Base-by-base conservation (phyloP, 768 basidiomycete species). In the Cubamyces sp. region DNA sequence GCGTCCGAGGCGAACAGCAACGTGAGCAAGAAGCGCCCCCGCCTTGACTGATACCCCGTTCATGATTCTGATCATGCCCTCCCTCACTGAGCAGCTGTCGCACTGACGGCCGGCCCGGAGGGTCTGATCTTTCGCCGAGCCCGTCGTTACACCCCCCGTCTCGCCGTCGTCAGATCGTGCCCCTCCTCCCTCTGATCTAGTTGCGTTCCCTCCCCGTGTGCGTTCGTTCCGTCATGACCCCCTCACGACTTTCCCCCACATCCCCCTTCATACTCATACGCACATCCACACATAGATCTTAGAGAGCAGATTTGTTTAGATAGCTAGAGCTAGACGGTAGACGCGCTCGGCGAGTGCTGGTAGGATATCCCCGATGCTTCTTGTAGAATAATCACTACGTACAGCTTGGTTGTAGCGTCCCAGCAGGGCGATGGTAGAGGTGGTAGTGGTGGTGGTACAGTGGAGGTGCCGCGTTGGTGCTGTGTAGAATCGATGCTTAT, bases 1-100 rank as follows among this genome's bases (percentile, higher is more conserved):
- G 61, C 61, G 30, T 34, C 73, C 68, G 69, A 71, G 60, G 70
- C 74, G 55, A 82, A 81, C 57, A 79, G 78, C 46, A 66, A 69
- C 50, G 66, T 66, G 66, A 72, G 80, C 65, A 84, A 83, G 74
- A 88, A 88, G 76, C 84, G 87, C 55, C 72, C 80, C 57, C 86
- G 87, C 65, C 74, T 79, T 59, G 82, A 84, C 52, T 85, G 71
- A 76, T 57, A 28, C 52, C 63, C 61, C 51, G 37, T 57, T 41
- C 54, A 37, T 56, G 58, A 57, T 57, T 64, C 63, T 64, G 63
- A 64, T 64, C 62, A 57, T 58, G 56, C 56, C 62, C 61, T 57
- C 55, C 61, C 61, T 52, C 52, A 47, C 54, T 60, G 57, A 58
- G 62, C 57, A 64, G 62, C 62, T 57, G 56, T 63, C 62, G 62